Percentiles rank a stretch among this genome's conserved stretches.
Evolutionary conservation across 192 early-diverging fungal species (phyloP).

Genomic region (Kickxella alabastrina): DNA sequence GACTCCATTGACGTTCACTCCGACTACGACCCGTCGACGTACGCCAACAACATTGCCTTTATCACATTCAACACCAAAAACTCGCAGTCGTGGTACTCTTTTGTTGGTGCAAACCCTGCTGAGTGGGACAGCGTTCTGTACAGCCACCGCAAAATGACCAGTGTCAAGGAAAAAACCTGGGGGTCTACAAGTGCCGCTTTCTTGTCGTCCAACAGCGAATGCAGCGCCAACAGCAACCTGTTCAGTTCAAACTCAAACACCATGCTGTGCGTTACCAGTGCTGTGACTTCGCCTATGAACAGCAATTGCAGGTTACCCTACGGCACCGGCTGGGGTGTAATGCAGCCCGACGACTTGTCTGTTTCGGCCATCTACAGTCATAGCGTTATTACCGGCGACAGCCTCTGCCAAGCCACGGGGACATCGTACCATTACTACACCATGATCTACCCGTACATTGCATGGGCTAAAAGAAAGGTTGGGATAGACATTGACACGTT

Average conservation of each 20-base stretch:
- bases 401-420: constrained; percentile 25
- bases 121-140: constrained; percentile 2
- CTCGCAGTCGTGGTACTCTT: constrained; percentile 1
- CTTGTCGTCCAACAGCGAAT: constrained; percentile 8
- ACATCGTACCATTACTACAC: constrained; percentile 40
- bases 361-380: constrained; percentile 41
- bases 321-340: constrained; percentile 31
- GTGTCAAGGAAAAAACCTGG: constrained; percentile 2
- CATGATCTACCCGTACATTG: constrained; percentile 34
- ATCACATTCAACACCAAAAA: constrained; percentile 15
- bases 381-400: constrained; percentile 13
- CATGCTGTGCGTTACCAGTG: constrained; percentile 24
- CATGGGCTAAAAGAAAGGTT: constrained; percentile 24
- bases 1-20: constrained; percentile 31
- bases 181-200: neutral
- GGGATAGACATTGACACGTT: constrained; percentile 22
- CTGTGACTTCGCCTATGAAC: constrained; percentile 26
- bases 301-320: constrained; percentile 33
- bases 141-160: constrained; percentile 1
- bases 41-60: constrained; percentile 46
- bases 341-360: constrained; percentile 34
- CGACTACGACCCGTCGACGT: constrained; percentile 25
- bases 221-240: constrained; percentile 26
- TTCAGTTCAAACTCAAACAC: constrained; percentile 30
- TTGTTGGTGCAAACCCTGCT: neutral